These are phyloP conservation scores for Saccharomyces hybrid DNA, from an alignment of 1,139 yeast species.

Conservation along the genomic window DNA sequence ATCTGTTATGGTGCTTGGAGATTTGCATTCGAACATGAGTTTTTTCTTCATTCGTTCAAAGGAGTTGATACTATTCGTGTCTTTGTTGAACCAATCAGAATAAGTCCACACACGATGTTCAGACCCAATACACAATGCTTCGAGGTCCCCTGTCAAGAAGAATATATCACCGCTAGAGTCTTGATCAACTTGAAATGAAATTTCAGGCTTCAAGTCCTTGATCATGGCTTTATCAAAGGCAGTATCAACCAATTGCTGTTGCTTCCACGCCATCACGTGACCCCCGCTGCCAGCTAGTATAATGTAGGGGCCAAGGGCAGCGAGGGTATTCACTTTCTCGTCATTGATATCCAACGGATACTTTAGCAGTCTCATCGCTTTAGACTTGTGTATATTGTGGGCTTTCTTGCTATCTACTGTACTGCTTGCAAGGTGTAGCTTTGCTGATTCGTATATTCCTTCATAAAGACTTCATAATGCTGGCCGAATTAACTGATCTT, in stretches of 20 bases:
- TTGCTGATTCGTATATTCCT: background rate
- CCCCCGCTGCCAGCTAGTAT: constrained; percentile 19
- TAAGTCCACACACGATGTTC: constrained; percentile 18
- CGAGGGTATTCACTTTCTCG: constrained; percentile 24
- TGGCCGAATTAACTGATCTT: background rate
- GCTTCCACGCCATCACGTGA: constrained; percentile 41
- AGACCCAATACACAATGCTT: constrained; percentile 19
- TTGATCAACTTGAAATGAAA: constrained; percentile 9
- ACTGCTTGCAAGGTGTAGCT: background rate
- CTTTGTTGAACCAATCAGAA: constrained; percentile 12
- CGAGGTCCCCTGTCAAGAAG: constrained; percentile 15
- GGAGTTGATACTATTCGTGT: constrained; percentile 3
- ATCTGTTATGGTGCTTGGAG: constrained; percentile 27
- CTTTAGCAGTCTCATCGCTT: constrained; percentile 32
- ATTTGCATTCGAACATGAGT: constrained; percentile 10
- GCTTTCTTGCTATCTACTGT: background rate
- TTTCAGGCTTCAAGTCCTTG: constrained; percentile 13
- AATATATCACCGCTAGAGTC: constrained; percentile 12
- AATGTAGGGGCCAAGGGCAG: constrained; percentile 16
- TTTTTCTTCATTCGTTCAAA: constrained; percentile 4
- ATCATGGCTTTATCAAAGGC: constrained; percentile 26
- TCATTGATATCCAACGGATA: constrained; percentile 24
- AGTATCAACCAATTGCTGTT: constrained; percentile 25
- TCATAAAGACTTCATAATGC: background rate
- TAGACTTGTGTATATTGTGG: background rate